Evolutionary conservation across 805 yeast genomes (phyloP), one percentile per base, ranked within the genome.

Genomic region (Saitoella complicata): DNA sequence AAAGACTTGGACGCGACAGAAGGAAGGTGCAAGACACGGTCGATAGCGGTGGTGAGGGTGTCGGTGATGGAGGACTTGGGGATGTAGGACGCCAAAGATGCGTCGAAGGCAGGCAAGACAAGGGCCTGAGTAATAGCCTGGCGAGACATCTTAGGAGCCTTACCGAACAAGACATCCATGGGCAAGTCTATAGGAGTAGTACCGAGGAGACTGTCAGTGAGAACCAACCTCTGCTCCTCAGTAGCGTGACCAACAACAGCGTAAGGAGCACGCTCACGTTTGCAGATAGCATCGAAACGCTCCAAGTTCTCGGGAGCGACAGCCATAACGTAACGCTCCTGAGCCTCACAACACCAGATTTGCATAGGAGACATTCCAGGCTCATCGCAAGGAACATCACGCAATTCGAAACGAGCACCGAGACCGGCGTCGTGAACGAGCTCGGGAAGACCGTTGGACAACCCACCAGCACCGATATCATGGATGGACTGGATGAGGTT

Each of bases 351-450:
- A 74, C 99, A 91, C 99, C 99, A 91, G 51, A 91, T 85, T 68
- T 91, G 98, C 94, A 91, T 84, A 45, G 99, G 97, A 5, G 97
- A 88, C 96, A 91, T 85, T 47, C 96, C 94, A 41, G 95, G 94
- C 63, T 91, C 99, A 52, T 86, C 72, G 35, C 86, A 79, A 46
- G 94, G 74, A 46, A 91, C 80, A 45, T 87, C 81, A 65, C 99
- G 77, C 52, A 91, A 71, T 63, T 91, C 95, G 51, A 91, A 91
- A 51, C 62, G 71, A 31, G 95, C 99, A 61, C 99, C 99, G 50
- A 91, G 72, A 52, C 82, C 91, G 61, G 91, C 91, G 62, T 91
- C 99, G 59, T 91, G 96, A 30, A 91, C 98, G 52, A 91, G 72
- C 66, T 91, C 99, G 7, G 99, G 96, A 54, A 91, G 69, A 6